Evolutionary conservation across 2,329 filamentous ascomycete species (phyloP).

Genomic region (Xylaria digitata): DNA sequence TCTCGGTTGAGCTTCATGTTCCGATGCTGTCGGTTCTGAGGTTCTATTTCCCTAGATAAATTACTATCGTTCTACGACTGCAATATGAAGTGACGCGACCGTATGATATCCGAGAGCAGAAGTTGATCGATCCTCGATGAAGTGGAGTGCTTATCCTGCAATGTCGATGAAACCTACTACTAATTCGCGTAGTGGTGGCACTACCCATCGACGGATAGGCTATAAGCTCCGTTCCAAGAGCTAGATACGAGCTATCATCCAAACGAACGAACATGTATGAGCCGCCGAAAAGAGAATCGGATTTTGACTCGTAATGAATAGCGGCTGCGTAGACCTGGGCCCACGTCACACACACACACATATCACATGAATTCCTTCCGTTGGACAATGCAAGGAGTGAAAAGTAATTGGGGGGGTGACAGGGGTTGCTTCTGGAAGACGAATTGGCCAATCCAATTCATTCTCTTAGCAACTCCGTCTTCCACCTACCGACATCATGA

Average conservation of each 20-base stretch:
- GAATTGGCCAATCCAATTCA: conserved; percentile 44
- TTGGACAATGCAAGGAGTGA: conserved; percentile 1
- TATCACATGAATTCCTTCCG: conserved; percentile 16
- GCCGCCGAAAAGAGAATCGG: conserved; percentile 7
- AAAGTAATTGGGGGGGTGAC: conserved; percentile 12
- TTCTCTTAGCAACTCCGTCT: conserved; percentile 32
- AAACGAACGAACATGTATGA: conserved; percentile 16
- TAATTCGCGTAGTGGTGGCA: conserved; percentile 12
- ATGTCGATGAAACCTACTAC: not conserved
- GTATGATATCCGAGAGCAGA: not conserved
- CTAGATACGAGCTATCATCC: conserved; percentile 18
- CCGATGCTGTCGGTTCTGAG: conserved; percentile 2
- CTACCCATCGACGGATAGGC: not conserved
- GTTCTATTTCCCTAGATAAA: conserved; percentile 15
- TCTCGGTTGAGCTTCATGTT: conserved; percentile 17
- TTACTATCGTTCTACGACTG: conserved; percentile 18
- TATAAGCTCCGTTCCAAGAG: conserved; percentile 12
- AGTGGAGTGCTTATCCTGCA: conserved; percentile 24
- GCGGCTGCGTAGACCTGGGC: not conserved
- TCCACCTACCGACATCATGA: conserved; percentile 10
- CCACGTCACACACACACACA: conserved; percentile 13
- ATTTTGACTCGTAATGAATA: conserved; percentile 16
- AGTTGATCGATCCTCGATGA: conserved; percentile 6
- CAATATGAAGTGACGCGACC: conserved; percentile 6
- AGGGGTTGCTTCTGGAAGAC: conserved; percentile 33